Evolutionary conservation across 768 basidiomycete genomes (phyloP), one percentile per base, ranked within the genome.

Genomic region (Lentinula edodes): DNA sequence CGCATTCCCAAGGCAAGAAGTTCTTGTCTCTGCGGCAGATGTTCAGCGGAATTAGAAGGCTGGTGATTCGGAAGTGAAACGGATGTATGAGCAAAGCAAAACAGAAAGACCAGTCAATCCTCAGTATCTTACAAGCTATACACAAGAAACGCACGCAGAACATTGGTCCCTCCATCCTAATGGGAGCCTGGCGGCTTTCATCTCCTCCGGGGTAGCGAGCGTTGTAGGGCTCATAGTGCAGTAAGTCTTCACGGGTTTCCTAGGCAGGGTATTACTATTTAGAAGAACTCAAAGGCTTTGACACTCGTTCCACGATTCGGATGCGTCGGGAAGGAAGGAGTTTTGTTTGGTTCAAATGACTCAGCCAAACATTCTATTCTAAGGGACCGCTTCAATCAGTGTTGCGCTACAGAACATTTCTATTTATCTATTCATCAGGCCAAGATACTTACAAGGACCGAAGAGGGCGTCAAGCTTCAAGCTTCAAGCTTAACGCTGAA

Each of bases 1-100:
- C 90, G 72, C 94, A 96, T 66, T 95, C 88, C 94, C 94, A 97
- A n/a, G 91, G 88, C 68, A 91, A 73, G 72, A 93, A 97, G 56
- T 75, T 76, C 54, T 84, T 84, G 69, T 91, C 79, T 73, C 83
- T 87, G 67, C 94, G 85, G 74, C 94, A 97, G 64, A 86, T 76
- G 70, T 97, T 96, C 62, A 97, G 78, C 20, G 94, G 94, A 55
- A 97, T 83, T 65, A 96, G 78, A 32, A 95, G 80, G 59, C 94
- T 97, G 67, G 42, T 48, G 60, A 50, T 45, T 51, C 18, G 50
- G 60, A 16, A 61, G 48, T 42, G 13, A 20, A 50, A 7, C 43
- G 56, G 42, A 45, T 61, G 8, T 59, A 65, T 38, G 54, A 23
- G 18, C n/a, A 41, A n/a, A 10, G 23, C 10, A 60, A n/a, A 20